These are phyloP conservation scores for Fusarium nelsonii DNA, from an alignment of 2,329 filamentous ascomycete genomes.

Conservation along the genomic window DNA sequence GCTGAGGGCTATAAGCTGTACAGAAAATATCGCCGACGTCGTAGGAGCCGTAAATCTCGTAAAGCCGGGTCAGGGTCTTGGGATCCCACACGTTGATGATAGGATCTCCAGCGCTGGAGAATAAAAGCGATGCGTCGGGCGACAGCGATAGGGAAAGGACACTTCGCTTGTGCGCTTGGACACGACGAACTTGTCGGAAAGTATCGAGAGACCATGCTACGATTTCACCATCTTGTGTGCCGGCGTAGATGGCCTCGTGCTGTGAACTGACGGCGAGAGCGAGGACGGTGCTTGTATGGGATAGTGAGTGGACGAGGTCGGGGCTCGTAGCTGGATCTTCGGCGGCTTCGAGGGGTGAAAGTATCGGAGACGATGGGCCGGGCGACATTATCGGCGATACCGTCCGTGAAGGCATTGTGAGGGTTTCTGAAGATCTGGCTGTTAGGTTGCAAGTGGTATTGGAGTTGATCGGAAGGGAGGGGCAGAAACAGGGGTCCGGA, in stretches of 20 bases:
- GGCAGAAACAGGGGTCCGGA: constrained; percentile 6
- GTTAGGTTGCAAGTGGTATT: constrained; percentile 13
- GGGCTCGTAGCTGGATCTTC: constrained; percentile 57
- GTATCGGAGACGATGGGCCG: constrained; percentile 40
- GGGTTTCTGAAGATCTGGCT: constrained; percentile 23
- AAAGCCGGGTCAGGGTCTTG: constrained; percentile 78
- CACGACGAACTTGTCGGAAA: constrained; percentile 81
- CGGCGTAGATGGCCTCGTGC: constrained; percentile 86
- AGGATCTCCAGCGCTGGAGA: constrained; percentile 93
- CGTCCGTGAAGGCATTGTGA: constrained; percentile 44
- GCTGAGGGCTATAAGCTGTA: constrained; percentile 84
- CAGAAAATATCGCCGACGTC: constrained; percentile 97
- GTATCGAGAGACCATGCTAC: constrained; percentile 90
- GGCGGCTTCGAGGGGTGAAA: constrained; percentile 43
- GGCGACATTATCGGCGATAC: constrained; percentile 44
- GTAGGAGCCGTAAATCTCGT: constrained; percentile 92
- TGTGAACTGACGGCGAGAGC: constrained; percentile 83
- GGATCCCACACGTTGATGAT: constrained; percentile 96
- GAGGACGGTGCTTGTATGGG: constrained; percentile 83
- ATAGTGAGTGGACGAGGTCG: constrained; percentile 78
- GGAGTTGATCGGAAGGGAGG: constrained; percentile 12
- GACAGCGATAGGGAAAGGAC: constrained; percentile 88
- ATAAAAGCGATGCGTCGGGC: constrained; percentile 78
- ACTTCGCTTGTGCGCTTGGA: constrained; percentile 92
- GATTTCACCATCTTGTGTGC: constrained; percentile 93